A percentile compares a stretch with the other conserved stretches of the same genome.
Conservation (phyloP, 2,329 filamentous ascomycete genomes). For the Apiospora hydei region DNA sequence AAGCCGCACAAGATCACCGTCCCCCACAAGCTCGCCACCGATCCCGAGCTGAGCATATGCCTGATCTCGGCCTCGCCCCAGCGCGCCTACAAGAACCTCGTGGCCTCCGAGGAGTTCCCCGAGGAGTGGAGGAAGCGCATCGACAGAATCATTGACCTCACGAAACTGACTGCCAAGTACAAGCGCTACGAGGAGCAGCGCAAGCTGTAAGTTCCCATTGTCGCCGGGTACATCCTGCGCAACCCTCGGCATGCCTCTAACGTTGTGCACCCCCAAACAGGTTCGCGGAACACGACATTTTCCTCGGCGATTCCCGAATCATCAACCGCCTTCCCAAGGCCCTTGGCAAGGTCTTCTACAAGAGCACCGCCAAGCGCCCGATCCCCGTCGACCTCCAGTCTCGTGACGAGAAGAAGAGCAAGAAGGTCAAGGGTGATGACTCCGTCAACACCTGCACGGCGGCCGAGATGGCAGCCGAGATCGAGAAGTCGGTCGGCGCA, state of each 20-base stretch:
- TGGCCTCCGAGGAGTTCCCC: slow-evolving; percentile 77
- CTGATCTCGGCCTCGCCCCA: slow-evolving; percentile 77
- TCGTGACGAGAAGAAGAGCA: slow-evolving; percentile 65
- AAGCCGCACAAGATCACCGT: slow-evolving; percentile 85
- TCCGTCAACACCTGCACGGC: slow-evolving; percentile 59
- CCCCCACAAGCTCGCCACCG: slow-evolving; percentile 77
- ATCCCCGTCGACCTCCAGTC: slow-evolving; percentile 79
- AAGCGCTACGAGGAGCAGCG: slow-evolving; percentile 87
- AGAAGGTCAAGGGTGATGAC: slow-evolving; percentile 58
- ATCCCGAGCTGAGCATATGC: slow-evolving; percentile 66
- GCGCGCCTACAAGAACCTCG: slow-evolving; percentile 87
- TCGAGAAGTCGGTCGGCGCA: slow-evolving; percentile 77
- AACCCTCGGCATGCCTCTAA: not conserved
- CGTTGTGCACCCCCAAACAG: not conserved
- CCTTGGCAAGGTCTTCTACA: slow-evolving; percentile 94
- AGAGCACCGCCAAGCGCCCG: slow-evolving; percentile 81
- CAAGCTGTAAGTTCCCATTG: slow-evolving; percentile 62
- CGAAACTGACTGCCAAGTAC: slow-evolving; percentile 84
- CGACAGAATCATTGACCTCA: slow-evolving; percentile 79
- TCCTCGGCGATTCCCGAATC: slow-evolving; percentile 91
- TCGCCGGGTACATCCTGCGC: not conserved
- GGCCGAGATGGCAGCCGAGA: slow-evolving; percentile 77
- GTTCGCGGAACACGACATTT: slow-evolving; percentile 86
- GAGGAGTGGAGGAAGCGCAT: slow-evolving; percentile 70
- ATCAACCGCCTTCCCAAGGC: slow-evolving; percentile 74